These are phyloP conservation scores for Ophiocordyceps camponoti-leonardi DNA, from an alignment of 2,329 filamentous ascomycete genomes.

Conservation along the genomic window DNA sequence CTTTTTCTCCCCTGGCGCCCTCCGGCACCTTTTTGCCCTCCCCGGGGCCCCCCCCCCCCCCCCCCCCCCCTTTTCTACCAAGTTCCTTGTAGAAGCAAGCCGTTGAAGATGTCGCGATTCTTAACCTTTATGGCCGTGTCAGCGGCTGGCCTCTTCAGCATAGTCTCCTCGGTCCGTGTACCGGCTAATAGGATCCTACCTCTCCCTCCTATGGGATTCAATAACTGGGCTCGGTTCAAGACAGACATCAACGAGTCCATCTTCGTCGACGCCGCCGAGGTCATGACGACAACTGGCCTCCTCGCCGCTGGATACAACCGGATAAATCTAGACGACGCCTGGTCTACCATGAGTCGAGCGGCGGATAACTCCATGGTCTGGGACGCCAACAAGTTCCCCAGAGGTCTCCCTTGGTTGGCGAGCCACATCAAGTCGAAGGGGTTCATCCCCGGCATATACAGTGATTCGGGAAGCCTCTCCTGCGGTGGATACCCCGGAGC, in stretches of 20 bases:
- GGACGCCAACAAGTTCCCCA: slow-evolving; percentile 22
- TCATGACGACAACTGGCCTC: slow-evolving; percentile 23
- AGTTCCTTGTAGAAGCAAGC: background rate
- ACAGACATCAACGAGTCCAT: slow-evolving; percentile 29
- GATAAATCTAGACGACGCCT: slow-evolving; percentile 28
- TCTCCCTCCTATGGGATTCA: slow-evolving; percentile 31
- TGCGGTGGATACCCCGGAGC: slow-evolving; percentile 25
- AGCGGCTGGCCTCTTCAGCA: background rate
- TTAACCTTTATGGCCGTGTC: background rate
- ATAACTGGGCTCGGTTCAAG: slow-evolving; percentile 30
- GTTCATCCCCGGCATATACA: slow-evolving; percentile 28
- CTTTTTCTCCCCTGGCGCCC: no score
- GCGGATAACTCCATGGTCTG: slow-evolving; percentile 20
- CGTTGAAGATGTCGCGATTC: background rate
- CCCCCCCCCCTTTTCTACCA: background rate
- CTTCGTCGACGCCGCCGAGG: slow-evolving; percentile 26
- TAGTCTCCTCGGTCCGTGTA: background rate
- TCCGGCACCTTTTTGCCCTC: no score
- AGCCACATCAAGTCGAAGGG: slow-evolving; percentile 18
- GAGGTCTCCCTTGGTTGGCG: slow-evolving; percentile 23
- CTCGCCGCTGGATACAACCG: slow-evolving; percentile 14
- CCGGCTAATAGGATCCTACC: slow-evolving; percentile 1
- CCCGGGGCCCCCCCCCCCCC: no score
- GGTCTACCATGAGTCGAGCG: slow-evolving; percentile 18
- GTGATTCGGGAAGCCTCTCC: slow-evolving; percentile 23